These are phyloP conservation scores for Xylaria sp. DNA, from an alignment of 2,329 filamentous ascomycete species.

Conservation along the genomic window DNA sequence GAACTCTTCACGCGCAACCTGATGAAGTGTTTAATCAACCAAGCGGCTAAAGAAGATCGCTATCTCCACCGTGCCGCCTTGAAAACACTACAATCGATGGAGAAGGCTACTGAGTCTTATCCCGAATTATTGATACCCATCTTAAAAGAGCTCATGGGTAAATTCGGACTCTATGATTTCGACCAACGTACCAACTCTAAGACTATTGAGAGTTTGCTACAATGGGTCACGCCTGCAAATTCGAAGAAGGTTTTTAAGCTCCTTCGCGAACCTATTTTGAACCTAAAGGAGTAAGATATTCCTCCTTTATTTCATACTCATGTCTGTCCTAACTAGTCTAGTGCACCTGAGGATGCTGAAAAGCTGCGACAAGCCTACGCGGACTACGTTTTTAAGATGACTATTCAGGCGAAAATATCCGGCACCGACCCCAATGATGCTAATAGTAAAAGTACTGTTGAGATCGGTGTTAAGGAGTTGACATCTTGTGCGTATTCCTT, in stretches of 20 bases:
- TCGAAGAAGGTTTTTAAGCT: slow-evolving; percentile 63
- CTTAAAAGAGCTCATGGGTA: slow-evolving; percentile 74
- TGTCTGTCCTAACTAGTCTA: slow-evolving; percentile 49
- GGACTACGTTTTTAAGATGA: slow-evolving; percentile 64
- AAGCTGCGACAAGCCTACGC: slow-evolving; percentile 62
- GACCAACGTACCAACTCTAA: slow-evolving; percentile 88
- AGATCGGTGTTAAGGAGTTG: slow-evolving; percentile 61
- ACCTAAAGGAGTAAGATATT: slow-evolving; percentile 49
- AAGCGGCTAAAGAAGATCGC: slow-evolving; percentile 79
- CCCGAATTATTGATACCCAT: slow-evolving; percentile 69
- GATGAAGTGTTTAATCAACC: slow-evolving; percentile 83
- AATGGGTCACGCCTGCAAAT: slow-evolving; percentile 66
- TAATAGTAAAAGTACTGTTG: slow-evolving; percentile 52
- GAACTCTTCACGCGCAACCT: slow-evolving; percentile 85
- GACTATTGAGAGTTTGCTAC: slow-evolving; percentile 79
- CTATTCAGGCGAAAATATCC: slow-evolving; percentile 53
- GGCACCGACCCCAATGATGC: slow-evolving; percentile 45
- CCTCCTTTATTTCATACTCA: slow-evolving; percentile 27
- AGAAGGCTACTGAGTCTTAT: slow-evolving; percentile 70
- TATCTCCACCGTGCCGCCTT: slow-evolving; percentile 83
- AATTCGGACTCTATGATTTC: slow-evolving; percentile 79
- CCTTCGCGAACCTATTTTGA: slow-evolving; percentile 57
- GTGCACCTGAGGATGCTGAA: slow-evolving; percentile 48
- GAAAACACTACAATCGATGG: slow-evolving; percentile 77
- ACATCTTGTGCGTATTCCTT: slow-evolving; percentile 66